Evolutionary conservation across 495 filamentous ascomycete genomes (phyloP).

Genomic region (Staphylotrichum tortipilum): DNA sequence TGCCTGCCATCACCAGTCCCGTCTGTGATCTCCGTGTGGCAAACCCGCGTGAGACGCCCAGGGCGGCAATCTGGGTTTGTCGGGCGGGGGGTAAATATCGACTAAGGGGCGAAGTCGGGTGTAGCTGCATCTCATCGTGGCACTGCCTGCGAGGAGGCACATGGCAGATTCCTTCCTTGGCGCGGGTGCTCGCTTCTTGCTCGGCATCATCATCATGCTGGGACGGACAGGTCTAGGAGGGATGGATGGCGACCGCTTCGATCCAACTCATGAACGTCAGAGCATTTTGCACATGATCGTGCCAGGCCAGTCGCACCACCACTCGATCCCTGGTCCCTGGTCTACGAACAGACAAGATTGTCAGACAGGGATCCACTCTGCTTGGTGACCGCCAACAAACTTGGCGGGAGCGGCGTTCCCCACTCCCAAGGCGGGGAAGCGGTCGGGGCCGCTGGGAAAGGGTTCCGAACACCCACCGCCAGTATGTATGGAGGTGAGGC

Average conservation of each 20-base stretch:
- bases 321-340: not conserved
- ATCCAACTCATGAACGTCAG: too few species aligned
- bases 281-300: too few species aligned
- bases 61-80: not conserved
- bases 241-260: too few species aligned
- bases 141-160: constrained; percentile 2
- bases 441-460: not conserved
- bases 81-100: too few species aligned
- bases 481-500: too few species aligned
- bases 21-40: too few species aligned
- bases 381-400: not conserved
- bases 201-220: not conserved
- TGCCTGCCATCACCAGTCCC: too few species aligned
- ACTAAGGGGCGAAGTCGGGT: not conserved
- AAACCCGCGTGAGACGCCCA: not conserved
- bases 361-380: not conserved
- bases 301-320: not conserved
- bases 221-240: too few species aligned
- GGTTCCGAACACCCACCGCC: too few species aligned
- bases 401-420: not conserved
- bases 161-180: not conserved
- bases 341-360: not conserved
- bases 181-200: not conserved
- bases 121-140: constrained; percentile 6
- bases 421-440: too few species aligned